A percentile compares a stretch with the other conserved stretches of the same genome.
Evolutionary conservation across 2,329 filamentous ascomycete genomes (phyloP).

Genomic region (Septoria petroselini): DNA sequence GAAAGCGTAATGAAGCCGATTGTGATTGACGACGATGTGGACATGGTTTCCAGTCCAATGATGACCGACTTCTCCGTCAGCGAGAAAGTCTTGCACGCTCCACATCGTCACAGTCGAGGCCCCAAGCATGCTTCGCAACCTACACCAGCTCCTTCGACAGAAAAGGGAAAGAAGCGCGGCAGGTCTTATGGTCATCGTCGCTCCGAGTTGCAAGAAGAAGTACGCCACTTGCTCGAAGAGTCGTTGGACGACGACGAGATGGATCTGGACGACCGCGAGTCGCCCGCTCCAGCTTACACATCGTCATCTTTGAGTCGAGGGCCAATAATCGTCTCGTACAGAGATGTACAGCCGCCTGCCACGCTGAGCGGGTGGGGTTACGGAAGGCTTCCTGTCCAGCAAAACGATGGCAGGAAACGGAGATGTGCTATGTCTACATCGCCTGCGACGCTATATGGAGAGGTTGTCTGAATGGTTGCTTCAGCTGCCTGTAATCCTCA

Average conservation of each 20-base stretch:
- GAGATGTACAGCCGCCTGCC: slow-evolving; percentile 30
- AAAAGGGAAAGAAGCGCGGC: slow-evolving; percentile 35
- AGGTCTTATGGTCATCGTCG: slow-evolving; percentile 34
- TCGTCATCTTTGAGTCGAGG: slow-evolving; percentile 28
- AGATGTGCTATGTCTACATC: slow-evolving; percentile 33
- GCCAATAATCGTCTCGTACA: slow-evolving; percentile 21
- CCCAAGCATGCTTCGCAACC: slow-evolving; percentile 28
- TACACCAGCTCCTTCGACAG: slow-evolving; percentile 15
- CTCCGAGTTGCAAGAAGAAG: slow-evolving; percentile 38
- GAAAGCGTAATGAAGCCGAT: slow-evolving; percentile 31
- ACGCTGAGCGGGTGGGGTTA: slow-evolving; percentile 23
- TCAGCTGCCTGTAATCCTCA: neutral
- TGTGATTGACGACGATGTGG: slow-evolving; percentile 34
- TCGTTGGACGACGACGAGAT: slow-evolving; percentile 28
- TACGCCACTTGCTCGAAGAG: slow-evolving; percentile 36
- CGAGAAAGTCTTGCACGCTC: slow-evolving; percentile 34
- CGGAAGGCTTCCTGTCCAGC: slow-evolving; percentile 32
- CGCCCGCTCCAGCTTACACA: slow-evolving; percentile 30
- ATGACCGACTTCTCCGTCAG: slow-evolving; percentile 34
- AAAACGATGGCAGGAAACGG: slow-evolving; percentile 36
- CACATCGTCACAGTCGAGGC: slow-evolving; percentile 34
- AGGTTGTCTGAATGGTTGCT: slow-evolving; percentile 7
- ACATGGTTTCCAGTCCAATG: slow-evolving; percentile 34
- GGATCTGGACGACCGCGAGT: slow-evolving; percentile 30
- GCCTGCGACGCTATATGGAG: slow-evolving; percentile 28